Base-by-base conservation (phyloP, 1,139 yeast species). In the Candida albicans region DNA sequence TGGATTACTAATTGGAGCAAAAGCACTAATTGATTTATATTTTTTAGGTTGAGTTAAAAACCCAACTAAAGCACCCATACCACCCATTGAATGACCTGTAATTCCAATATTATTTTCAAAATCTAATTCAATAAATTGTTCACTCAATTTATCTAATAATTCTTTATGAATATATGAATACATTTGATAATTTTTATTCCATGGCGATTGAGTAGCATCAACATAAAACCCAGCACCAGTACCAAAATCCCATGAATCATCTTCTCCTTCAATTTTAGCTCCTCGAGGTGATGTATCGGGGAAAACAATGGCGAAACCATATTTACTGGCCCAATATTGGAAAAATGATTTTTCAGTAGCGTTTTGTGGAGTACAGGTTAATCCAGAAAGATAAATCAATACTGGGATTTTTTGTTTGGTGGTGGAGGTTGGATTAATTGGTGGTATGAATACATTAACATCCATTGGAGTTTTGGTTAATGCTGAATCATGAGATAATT, bases 251-350 rank as follows among this genome's bases (percentile, higher is more conserved):
- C 85, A 93, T 15, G 79, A 62, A 33, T 85, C 95, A 58, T 87
- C 87, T 60, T 89, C 96, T 30, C 96, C 96, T 35, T 77, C 82
- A 48, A 84, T 72, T 46, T 74, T 73, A n/a, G 87, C 87, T n/a
- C 96, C 96, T 54, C 98, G 81, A 44, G 99, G 98, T 2, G 98
- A 91, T 3, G 99, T 93, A 64, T 93, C 99, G 13, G 99, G 98
- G 64, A 87, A 91, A 1, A 93, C 88, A 22, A 93, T 67, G 0
- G 95, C 96, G 62, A 93, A 84, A 2, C 96, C 96, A 58, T 81
- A 80, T 58, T 85, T 78, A 52, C 83, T 78, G 8, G 96, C 96
- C 63, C 82, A 84, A 48, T 83, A 80, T 57, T 86, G 93, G 70
- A 95, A 79, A 56, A 82, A 87, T 1, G 97, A 96, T 76, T 93